Conservation (phyloP, 345 rosid species). For the Eucalyptus virginea region DNA sequence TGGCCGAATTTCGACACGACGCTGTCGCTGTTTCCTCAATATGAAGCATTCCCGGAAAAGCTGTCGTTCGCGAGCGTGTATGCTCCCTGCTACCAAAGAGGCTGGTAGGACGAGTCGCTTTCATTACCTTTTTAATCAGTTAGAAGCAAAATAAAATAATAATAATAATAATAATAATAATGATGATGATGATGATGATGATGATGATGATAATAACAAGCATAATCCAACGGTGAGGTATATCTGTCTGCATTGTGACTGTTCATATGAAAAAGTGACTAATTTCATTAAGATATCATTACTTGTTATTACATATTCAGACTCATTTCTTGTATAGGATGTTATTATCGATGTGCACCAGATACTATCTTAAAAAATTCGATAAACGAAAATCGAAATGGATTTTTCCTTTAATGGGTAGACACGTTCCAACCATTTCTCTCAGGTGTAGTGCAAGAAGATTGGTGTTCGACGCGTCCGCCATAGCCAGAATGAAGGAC, state of each 20-base stretch:
- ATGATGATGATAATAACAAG: no score
- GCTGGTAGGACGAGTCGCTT: not conserved
- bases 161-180: no score
- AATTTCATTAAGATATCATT: no score
- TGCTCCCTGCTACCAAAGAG: not conserved
- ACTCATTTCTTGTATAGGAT: not conserved
- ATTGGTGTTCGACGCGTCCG: not conserved
- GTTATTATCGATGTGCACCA: not conserved
- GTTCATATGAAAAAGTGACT: no score
- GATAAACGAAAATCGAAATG: no score
- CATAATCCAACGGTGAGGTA: not conserved
- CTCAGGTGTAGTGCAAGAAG: not conserved
- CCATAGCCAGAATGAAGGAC: not conserved
- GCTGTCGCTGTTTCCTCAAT: not conserved
- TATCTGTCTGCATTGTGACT: no score
- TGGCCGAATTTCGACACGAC: not conserved
- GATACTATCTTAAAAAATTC: not conserved
- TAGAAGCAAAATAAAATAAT: not conserved
- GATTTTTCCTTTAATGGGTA: not conserved
- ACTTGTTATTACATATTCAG: not conserved
- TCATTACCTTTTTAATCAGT: not conserved
- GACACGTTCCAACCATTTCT: not conserved
- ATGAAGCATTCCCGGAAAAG: not conserved
- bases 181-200: no score
- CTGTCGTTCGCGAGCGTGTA: not conserved